Evolutionary conservation across 148 eudicot species (phyloP).

Genomic region (Persicaria maculosa): DNA sequence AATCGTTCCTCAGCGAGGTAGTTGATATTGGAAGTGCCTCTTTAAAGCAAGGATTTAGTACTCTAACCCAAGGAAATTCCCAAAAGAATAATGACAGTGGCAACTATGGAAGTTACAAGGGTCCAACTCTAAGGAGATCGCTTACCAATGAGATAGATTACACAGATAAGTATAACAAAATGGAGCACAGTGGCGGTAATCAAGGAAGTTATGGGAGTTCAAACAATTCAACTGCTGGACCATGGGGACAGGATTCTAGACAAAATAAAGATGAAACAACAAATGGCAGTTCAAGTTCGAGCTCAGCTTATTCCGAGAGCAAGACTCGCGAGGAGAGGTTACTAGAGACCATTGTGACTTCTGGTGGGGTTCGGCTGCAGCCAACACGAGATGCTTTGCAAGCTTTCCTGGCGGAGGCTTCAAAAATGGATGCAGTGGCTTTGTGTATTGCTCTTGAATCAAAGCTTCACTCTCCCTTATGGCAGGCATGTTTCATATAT

Average conservation of each 20-base stretch:
- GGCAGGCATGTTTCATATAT: conserved; percentile 58
- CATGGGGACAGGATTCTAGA: conserved; percentile 65
- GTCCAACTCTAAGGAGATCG: conserved; percentile 76
- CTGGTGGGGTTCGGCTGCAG: conserved; percentile 92
- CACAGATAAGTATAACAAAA: conserved; percentile 47
- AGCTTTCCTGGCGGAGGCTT: conserved; percentile 69
- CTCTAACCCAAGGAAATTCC: conserved; percentile 56
- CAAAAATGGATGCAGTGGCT: conserved; percentile 78
- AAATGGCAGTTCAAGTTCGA: conserved; percentile 41
- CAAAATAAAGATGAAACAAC: conserved; percentile 32
- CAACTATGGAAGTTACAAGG: conserved; percentile 59
- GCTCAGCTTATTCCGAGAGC: conserved; percentile 26
- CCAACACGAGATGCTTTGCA: conserved; percentile 94
- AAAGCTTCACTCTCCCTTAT: conserved; percentile 71
- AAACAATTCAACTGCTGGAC: conserved; percentile 38
- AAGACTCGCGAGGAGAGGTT: conserved; percentile 86
- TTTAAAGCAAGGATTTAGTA: conserved; percentile 68
- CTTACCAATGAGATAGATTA: conserved; percentile 59
- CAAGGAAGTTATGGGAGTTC: conserved; percentile 33
- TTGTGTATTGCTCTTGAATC: conserved; percentile 70
- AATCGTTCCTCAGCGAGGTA: conserved; percentile 85
- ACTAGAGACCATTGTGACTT: conserved; percentile 84
- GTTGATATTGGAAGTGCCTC: conserved; percentile 90
- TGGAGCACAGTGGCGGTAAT: conserved; percentile 36
- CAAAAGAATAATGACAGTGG: conserved; percentile 43